Conservation (phyloP, 2,329 filamentous ascomycete genomes). For the Thyridium curvatum region DNA sequence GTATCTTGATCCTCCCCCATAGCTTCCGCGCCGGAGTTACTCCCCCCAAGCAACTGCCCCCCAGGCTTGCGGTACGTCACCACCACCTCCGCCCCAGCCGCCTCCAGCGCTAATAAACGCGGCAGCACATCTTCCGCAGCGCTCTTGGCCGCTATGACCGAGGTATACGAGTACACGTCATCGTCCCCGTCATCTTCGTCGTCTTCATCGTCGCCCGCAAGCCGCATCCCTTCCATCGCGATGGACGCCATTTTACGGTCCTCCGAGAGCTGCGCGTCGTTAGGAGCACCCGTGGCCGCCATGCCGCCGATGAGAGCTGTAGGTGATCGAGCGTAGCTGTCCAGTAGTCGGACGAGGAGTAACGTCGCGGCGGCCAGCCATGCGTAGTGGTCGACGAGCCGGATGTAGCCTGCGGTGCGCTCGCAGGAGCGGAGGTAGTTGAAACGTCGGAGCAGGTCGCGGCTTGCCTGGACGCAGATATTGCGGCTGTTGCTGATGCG, state of each 20-base stretch:
- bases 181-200: too few relatives aligned
- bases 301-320: too few relatives aligned
- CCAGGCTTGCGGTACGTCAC: slow-evolving; percentile 2
- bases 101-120: neutral
- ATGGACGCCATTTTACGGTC: slow-evolving; percentile 2
- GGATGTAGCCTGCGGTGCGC: slow-evolving; percentile 3
- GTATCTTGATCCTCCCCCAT: neutral
- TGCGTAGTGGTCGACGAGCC: slow-evolving; percentile 3
- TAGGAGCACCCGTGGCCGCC: too few relatives aligned
- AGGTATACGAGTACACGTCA: too few relatives aligned
- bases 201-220: slow-evolving; percentile 1
- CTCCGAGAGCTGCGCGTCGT: neutral
- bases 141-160: neutral
- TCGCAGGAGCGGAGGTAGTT: slow-evolving; percentile 4
- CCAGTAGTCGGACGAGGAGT: slow-evolving; percentile 1
- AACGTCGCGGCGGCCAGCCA: slow-evolving; percentile 1
- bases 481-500: too few relatives aligned
- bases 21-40: neutral
- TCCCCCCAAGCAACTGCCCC: too few relatives aligned
- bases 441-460: slow-evolving; percentile 1
- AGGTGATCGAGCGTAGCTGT: too few relatives aligned
- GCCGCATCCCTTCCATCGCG: slow-evolving; percentile 3
- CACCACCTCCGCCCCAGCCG: neutral
- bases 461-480: slow-evolving; percentile 2
- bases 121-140: too few relatives aligned